Conservation (phyloP, 192 early-diverging fungal genomes). For the Funneliformis mosseae region DNA sequence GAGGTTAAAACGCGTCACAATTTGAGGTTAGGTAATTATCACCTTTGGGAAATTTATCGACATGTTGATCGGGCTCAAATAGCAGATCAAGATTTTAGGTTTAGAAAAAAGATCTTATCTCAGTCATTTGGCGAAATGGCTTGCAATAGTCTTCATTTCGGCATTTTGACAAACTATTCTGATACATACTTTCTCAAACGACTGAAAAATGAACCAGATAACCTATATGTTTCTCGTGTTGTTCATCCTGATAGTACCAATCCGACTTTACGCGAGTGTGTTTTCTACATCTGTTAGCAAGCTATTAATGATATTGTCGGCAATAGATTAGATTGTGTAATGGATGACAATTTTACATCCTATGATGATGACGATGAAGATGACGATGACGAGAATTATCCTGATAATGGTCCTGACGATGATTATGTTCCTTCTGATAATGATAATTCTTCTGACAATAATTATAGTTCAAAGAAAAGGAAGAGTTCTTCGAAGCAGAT, state of each 20-base stretch:
- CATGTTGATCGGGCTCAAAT: neutral
- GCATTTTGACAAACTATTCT: conserved; percentile 7
- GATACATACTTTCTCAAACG: conserved; percentile 24
- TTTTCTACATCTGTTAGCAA: neutral
- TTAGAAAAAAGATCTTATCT: conserved; percentile 16
- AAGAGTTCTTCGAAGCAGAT: neutral
- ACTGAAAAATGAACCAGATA: neutral
- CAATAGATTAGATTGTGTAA: neutral
- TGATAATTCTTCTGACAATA: neutral
- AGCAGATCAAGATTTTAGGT: neutral
- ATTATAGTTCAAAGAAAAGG: neutral
- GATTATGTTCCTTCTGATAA: neutral
- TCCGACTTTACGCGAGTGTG: conserved; percentile 21
- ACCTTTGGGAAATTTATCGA: conserved; percentile 21
- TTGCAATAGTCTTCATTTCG: conserved; percentile 8
- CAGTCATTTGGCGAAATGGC: conserved; percentile 5
- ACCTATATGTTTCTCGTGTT: conserved; percentile 19
- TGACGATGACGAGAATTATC: neutral
- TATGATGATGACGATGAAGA: neutral
- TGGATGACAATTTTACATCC: neutral
- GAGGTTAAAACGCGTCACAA: conserved; percentile 4
- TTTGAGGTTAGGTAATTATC: neutral
- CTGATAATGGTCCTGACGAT: neutral
- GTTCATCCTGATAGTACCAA: neutral
- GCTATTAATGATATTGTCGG: conserved; percentile 18